A percentile compares a stretch with the other conserved stretches of the same genome.
Conservation (phyloP, 108 stramenopile genomes). For the Epipyxis sp. region DNA sequence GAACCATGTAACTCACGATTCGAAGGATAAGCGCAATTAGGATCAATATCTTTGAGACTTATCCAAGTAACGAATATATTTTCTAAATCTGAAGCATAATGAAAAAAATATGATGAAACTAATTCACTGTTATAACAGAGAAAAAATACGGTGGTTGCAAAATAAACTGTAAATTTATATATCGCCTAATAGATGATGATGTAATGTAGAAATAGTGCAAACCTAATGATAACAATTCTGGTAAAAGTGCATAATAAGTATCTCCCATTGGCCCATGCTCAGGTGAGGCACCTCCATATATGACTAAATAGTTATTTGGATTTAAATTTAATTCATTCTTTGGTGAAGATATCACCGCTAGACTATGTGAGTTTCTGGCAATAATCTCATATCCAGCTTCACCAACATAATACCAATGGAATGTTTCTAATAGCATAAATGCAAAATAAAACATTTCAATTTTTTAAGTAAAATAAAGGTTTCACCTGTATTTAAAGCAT, state of each 20-base stretch:
- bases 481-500: constrained; percentile 19
- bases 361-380: constrained; percentile 6
- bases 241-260: background rate
- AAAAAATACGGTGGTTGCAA: no score
- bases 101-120: background rate
- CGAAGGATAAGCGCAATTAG: no score
- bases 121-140: background rate
- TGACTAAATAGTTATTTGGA: background rate
- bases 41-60: background rate
- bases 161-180: no score
- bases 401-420: constrained; percentile 17
- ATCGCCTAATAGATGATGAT: no score
- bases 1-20: no score
- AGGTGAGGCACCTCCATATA: constrained; percentile 32
- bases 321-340: background rate
- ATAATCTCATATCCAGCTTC: constrained; percentile 12
- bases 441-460: background rate
- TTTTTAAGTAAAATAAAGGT: background rate
- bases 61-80: background rate
- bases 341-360: background rate
- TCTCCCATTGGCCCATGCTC: constrained; percentile 12
- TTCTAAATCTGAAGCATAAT: background rate
- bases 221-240: background rate
- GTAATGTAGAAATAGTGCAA: background rate
- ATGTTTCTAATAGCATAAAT: background rate